Base-by-base conservation (phyloP, 352 stramenopile genomes). In the Globisporangium mamillatum region DNA sequence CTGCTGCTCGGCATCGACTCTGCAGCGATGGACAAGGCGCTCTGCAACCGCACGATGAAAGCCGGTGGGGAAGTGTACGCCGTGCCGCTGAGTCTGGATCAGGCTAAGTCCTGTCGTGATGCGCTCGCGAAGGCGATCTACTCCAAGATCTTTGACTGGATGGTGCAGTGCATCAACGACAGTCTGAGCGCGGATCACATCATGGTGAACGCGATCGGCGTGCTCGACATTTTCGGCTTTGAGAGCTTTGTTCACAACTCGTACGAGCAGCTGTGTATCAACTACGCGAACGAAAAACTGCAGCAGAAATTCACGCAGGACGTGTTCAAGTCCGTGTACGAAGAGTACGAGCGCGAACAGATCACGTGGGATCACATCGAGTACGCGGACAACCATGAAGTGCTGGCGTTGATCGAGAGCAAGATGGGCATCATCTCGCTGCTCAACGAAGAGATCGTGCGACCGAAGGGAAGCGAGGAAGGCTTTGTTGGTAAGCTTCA, bases 71-170 rank as follows among this genome's bases (percentile, higher is more conserved):
- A 95, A 44, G 75, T 89, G 0, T 91, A 92, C 58, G 67, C 78
- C 0, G 82, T 93, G 2, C 80, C 84, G 9, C 63, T 94, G 29
- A 83, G 70, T 0, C 67, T 91, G 0, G 86, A 76, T 18, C 84
- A 97, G 64, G 96, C 75, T 27, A 73, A 77, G 8, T 94, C 94
- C 53, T 91, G 91, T 44, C 79, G 93, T 27, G 94, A 99, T 71
- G 94, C 94, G 2, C 82, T 99, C 27, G 94, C 95, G 12, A 99
- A 98, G 76, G 82, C 96, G 41, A 86, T 98, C 25, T 99, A 99
- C 76, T 92, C 91, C 1, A 92, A 88, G 64, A 70, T 98, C n/a
- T 99, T 99, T 75, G 77, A 98, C 63, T 99, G 95, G 95, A 81
- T 99, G 48, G 95, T 99, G 41, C 79, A 84, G 67, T 74, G 77